Evolutionary conservation across 1,284 basidiomycete genomes (phyloP).

Genomic region (Wolfiporia cocos): DNA sequence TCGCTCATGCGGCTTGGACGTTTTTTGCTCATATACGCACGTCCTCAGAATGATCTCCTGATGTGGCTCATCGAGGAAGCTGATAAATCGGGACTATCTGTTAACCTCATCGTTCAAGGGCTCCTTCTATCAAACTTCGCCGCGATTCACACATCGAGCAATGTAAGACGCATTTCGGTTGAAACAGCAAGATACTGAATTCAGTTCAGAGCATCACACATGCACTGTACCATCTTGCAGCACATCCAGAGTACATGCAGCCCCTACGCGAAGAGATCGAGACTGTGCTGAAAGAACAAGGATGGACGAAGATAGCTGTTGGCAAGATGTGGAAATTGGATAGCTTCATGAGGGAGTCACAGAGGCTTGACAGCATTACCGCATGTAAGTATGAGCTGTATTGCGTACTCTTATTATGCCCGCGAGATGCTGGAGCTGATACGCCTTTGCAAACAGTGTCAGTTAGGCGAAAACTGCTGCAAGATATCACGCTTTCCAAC

Average conservation of each 20-base stretch:
- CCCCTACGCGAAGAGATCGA: constrained; percentile 40
- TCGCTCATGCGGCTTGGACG: too few species aligned
- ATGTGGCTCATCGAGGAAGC: constrained; percentile 7
- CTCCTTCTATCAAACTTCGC: constrained; percentile 23
- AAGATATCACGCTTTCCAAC: constrained; percentile 34
- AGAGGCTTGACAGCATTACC: constrained; percentile 28
- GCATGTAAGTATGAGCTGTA: too few species aligned
- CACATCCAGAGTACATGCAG: constrained; percentile 30
- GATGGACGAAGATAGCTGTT: constrained; percentile 39
- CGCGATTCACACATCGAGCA: constrained; percentile 24
- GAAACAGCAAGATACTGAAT: too few species aligned
- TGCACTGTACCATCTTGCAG: constrained; percentile 34
- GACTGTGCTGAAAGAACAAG: constrained; percentile 27
- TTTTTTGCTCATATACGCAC: too few species aligned
- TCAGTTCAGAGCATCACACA: constrained; percentile 28
- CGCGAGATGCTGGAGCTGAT: neutral
- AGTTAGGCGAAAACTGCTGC: constrained; percentile 19
- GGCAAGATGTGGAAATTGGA: constrained; percentile 42
- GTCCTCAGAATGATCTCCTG: constrained; percentile 6
- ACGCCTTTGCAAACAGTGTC: constrained; percentile 2
- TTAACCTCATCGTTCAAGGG: constrained; percentile 12
- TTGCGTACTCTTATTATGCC: too few species aligned
- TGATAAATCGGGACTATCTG: neutral
- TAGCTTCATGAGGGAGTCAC: constrained; percentile 45
- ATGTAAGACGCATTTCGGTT: constrained; percentile 7